phyloP scores from a whole-genome alignment of 805 yeast genomes.

The Candida gorgasii region DNA sequence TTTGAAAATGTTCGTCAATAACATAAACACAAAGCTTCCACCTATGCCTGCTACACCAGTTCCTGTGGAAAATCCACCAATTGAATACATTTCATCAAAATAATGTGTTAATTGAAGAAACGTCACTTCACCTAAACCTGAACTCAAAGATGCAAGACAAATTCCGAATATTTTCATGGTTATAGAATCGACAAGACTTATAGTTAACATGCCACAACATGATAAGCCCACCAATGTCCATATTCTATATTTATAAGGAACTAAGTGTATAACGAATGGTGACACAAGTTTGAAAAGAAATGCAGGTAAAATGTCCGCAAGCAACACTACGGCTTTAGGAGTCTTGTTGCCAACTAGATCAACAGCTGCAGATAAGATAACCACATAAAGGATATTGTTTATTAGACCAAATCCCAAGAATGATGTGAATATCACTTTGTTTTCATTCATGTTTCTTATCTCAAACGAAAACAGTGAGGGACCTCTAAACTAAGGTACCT shows the following conservation, averaged over 20 bases:
- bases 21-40: conserved; percentile 73
- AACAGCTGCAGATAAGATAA: conserved; percentile 87
- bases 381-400: conserved; percentile 88
- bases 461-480: too few species aligned
- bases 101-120: conserved; percentile 85
- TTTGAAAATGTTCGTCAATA: conserved; percentile 68
- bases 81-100: conserved; percentile 53
- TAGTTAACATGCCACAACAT: conserved; percentile 69
- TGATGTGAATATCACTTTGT: conserved; percentile 38
- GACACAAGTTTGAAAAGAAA: conserved; percentile 68
- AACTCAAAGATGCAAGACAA: conserved; percentile 73
- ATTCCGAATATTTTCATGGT: conserved; percentile 64
- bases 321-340: conserved; percentile 82
- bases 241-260: conserved; percentile 62
- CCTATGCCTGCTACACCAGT: conserved; percentile 94
- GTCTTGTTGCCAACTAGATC: conserved; percentile 82
- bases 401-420: conserved; percentile 85
- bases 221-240: conserved; percentile 57
- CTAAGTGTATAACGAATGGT: conserved; percentile 72
- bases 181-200: conserved; percentile 44
- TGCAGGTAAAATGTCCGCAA: conserved; percentile 87
- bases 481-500: too few species aligned
- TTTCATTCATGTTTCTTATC: conserved; percentile 2
- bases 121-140: conserved; percentile 90
- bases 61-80: conserved; percentile 90